These are phyloP conservation scores for Castanospermum australe DNA, from an alignment of 306 rosid genomes.

Conservation along the genomic window DNA sequence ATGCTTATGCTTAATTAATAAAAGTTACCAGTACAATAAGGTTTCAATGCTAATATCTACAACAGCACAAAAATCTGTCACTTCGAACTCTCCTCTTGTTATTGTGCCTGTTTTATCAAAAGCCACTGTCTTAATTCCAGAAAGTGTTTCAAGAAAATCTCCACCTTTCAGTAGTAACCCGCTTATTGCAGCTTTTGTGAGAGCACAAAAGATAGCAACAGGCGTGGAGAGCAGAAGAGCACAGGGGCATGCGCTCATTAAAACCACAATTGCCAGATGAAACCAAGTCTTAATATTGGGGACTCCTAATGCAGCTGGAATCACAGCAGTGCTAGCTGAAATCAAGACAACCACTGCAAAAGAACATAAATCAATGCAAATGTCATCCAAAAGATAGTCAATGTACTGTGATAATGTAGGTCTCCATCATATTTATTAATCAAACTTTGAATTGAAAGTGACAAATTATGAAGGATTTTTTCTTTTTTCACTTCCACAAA, in stretches of 20 bases:
- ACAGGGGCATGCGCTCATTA: slow-evolving; percentile 96
- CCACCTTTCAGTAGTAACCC: slow-evolving; percentile 92
- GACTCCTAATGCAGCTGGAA: slow-evolving; percentile 60
- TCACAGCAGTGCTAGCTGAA: slow-evolving; percentile 54
- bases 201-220: slow-evolving; percentile 83
- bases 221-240: slow-evolving; percentile 92
- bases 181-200: slow-evolving; percentile 75
- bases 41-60: slow-evolving; percentile 47
- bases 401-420: neutral
- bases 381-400: neutral
- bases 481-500: neutral
- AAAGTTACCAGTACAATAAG: slow-evolving; percentile 68
- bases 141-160: slow-evolving; percentile 73
- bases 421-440: neutral
- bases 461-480: neutral
- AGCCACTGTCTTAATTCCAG: slow-evolving; percentile 62
- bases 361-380: neutral
- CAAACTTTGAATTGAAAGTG: neutral
- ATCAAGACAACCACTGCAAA: slow-evolving; percentile 64
- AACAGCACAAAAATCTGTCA: slow-evolving; percentile 51
- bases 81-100: slow-evolving; percentile 78
- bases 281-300: slow-evolving; percentile 56
- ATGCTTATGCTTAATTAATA: neutral
- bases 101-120: slow-evolving; percentile 94
- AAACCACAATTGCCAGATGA: slow-evolving; percentile 79